phyloP scores from a whole-genome alignment of 257 asterid genomes.

The Gentiana straminea region DNA sequence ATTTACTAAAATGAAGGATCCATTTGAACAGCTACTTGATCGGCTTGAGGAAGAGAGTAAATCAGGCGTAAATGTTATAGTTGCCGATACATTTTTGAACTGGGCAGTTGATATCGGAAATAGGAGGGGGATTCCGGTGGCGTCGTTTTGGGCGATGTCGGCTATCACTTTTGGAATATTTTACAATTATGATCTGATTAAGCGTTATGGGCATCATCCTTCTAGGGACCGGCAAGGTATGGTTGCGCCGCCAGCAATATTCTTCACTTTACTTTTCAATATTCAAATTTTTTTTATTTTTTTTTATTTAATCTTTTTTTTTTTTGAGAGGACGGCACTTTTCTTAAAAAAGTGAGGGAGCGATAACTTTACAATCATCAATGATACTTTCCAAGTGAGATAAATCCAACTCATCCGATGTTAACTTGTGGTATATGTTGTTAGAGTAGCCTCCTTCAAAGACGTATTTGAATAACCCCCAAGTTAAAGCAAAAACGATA shows the following conservation, averaged over 20 bases:
- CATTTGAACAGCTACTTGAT: conserved; percentile 41
- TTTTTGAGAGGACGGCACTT: no score
- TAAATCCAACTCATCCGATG: no score
- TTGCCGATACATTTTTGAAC: conserved; percentile 35
- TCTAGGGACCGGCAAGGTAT: conserved; percentile 31
- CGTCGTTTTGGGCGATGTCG: conserved; percentile 64
- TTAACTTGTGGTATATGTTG: no score
- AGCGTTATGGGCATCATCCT: conserved; percentile 35
- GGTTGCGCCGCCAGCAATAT: conserved; percentile 1
- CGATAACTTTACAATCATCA: no score
- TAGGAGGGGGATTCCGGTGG: conserved; percentile 58
- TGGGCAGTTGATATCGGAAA: conserved; percentile 54
- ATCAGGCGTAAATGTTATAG: conserved; percentile 10
- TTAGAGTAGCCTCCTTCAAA: no score
- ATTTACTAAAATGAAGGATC: conserved; percentile 51
- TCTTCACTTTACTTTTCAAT: background rate
- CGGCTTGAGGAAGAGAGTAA: conserved; percentile 15
- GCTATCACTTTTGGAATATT: conserved; percentile 37
- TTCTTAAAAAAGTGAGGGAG: no score
- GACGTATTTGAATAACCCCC: no score
- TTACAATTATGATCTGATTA: conserved; percentile 43
- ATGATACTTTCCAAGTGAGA: no score
- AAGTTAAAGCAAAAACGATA: no score
- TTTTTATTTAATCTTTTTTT: no score
- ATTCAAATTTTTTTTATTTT: background rate